phyloP scores from a whole-genome alignment of 148 eudicot species.

The Rhododendron kiyosumense region DNA sequence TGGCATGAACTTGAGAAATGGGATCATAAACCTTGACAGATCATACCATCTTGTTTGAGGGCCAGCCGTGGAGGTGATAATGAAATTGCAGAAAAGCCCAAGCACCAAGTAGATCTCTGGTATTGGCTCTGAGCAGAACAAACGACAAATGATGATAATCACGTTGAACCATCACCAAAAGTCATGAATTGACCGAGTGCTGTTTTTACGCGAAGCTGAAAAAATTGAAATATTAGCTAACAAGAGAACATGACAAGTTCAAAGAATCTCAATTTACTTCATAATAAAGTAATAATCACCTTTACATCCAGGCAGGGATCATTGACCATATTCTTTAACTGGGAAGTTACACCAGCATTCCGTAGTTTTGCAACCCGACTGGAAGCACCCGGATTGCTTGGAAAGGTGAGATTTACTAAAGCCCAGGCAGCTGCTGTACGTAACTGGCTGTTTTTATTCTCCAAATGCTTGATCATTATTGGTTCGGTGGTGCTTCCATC shows the following conservation, averaged over 20 bases:
- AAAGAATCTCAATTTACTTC: not conserved
- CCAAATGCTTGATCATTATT: conserved; percentile 51
- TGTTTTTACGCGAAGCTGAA: conserved; percentile 75
- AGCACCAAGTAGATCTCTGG: conserved; percentile 14
- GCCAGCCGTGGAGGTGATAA: conserved; percentile 13
- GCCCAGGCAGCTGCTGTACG: conserved; percentile 82
- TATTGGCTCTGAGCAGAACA: not conserved
- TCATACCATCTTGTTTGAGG: conserved; percentile 13
- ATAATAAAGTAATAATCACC: conserved; percentile 33
- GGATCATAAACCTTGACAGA: not conserved
- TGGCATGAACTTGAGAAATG: conserved; percentile 4
- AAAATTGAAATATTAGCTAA: conserved; percentile 7
- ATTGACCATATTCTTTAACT: conserved; percentile 65
- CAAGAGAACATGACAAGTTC: not conserved
- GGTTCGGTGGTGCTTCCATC: conserved; percentile 33
- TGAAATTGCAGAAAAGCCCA: conserved; percentile 1
- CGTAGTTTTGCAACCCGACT: conserved; percentile 50
- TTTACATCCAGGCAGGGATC: conserved; percentile 89
- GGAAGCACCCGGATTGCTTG: conserved; percentile 61
- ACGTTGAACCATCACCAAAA: conserved; percentile 41
- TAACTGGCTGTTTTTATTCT: conserved; percentile 52
- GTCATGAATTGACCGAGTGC: conserved; percentile 51
- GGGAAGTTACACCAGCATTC: conserved; percentile 60
- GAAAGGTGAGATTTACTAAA: conserved; percentile 68
- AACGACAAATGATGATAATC: conserved; percentile 13